Base-by-base conservation (phyloP, 2,329 filamentous ascomycete species). In the Apiospora koreana region DNA sequence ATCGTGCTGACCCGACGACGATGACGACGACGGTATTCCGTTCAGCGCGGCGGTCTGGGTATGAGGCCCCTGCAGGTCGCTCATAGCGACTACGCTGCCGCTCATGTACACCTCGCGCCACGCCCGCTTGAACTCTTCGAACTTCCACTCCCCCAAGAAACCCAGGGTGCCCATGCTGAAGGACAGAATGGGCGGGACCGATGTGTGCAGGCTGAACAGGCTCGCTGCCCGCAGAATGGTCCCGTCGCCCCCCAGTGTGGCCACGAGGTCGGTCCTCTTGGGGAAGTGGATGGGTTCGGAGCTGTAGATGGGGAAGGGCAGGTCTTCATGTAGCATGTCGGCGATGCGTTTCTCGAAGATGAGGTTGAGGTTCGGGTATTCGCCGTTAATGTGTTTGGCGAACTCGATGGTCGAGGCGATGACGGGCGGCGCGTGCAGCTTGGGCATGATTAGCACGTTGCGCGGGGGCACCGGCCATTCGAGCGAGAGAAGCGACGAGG, bases 161-260 rank as follows among this genome's bases (percentile, higher is more conserved):
- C 96, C 96, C 0, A 99, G 84, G 0, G 95, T 97, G 7, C 96
- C 96, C 94, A 99, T 98, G 79, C 94, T 97, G 79, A 99, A 99
- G 1, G 94, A 94, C 9, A 99, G 85, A 43, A 99, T 93, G 0
- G 96, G 96, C 0, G 96, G 96, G 0, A 99, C 95, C 58, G 90
- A 90, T 2, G 88, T 86, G 62, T 93, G 91, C 46, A 93, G 92
- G 71, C 94, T 94, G 82, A 97, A 98, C 6, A 98, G 87, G 69
- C 93, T 95, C 2, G 94, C 92, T 0, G 94, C 94, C 71, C 93
- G 93, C 65, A 97, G 82, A 69, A 97, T 95, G 2, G 94, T 97
- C 72, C 94, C 94, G 80, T 99, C 96, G 54, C 96, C 96, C 68
- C 96, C 96, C 67, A 99, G 89, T 0, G 96, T 98, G 58, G 94